Conservation (phyloP, 1,284 basidiomycete species). For the Sanghuangporus sanghuang region DNA sequence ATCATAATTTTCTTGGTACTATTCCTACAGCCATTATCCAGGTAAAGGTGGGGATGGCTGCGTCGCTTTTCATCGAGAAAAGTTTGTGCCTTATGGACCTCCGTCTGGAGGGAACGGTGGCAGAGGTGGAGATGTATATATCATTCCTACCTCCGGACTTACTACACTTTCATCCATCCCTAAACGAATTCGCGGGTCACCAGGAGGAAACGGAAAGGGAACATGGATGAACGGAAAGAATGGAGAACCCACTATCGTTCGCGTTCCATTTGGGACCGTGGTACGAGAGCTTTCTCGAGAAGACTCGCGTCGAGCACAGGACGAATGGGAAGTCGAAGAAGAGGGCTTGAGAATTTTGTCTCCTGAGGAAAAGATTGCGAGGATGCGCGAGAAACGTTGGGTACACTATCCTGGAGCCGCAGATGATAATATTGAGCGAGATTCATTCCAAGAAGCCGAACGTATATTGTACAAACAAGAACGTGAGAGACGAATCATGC, state of each 20-base stretch:
- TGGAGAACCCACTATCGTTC: constrained; percentile 67
- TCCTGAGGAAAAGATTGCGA: constrained; percentile 43
- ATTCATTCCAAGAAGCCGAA: constrained; percentile 75
- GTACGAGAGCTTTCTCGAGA: constrained; percentile 68
- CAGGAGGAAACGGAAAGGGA: constrained; percentile 73
- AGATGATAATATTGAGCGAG: constrained; percentile 58
- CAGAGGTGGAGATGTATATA: constrained; percentile 80
- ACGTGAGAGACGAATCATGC: constrained; percentile 45
- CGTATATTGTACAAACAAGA: constrained; percentile 57
- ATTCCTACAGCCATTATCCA: background rate
- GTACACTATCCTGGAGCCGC: constrained; percentile 72
- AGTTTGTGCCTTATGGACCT: constrained; percentile 73
- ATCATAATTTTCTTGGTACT: constrained; percentile 16
- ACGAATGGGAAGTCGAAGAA: constrained; percentile 66
- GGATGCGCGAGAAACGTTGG: constrained; percentile 67
- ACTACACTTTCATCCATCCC: constrained; percentile 74
- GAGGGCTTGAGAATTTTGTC: constrained; percentile 50
- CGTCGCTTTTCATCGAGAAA: constrained; percentile 79
- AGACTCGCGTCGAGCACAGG: constrained; percentile 54
- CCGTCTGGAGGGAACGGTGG: constrained; percentile 91
- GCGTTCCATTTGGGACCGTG: constrained; percentile 86
- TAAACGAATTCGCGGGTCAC: constrained; percentile 59
- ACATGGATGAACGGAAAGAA: constrained; percentile 80
- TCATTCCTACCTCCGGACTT: constrained; percentile 69
- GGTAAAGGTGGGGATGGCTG: constrained; percentile 83